phyloP scores from a whole-genome alignment of 192 early-diverging fungal species.

The Podila epicladia region DNA sequence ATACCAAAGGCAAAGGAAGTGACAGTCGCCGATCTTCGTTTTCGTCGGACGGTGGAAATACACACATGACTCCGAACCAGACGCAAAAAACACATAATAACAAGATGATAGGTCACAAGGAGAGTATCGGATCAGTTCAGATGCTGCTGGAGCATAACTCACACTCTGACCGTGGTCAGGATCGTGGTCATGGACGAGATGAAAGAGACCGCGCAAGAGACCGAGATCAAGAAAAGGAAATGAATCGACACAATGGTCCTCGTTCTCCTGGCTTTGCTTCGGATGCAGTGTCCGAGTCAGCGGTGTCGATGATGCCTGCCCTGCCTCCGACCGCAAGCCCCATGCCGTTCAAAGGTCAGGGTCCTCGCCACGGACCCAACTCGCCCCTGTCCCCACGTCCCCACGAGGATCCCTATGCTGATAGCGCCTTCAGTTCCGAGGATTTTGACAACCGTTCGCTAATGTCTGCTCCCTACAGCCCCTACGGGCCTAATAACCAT shows the following conservation, averaged over 20 bases:
- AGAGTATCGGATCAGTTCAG: slow-evolving; percentile 33
- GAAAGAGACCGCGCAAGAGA: slow-evolving; percentile 1
- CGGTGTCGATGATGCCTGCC: slow-evolving; percentile 34
- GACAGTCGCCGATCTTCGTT: slow-evolving; percentile 20
- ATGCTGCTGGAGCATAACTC: slow-evolving; percentile 11
- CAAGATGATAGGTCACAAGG: slow-evolving; percentile 37
- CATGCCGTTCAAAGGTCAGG: not conserved
- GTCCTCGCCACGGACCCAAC: not conserved
- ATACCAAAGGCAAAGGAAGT: not conserved
- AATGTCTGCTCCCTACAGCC: slow-evolving; percentile 8
- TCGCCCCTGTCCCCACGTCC: not conserved
- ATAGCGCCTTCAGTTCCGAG: slow-evolving; percentile 33
- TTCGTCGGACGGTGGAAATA: slow-evolving; percentile 13
- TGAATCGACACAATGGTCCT: not conserved
- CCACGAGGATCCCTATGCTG: slow-evolving; percentile 35
- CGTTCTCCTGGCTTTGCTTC: slow-evolving; percentile 9
- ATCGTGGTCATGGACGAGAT: not conserved
- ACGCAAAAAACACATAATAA: slow-evolving; percentile 32
- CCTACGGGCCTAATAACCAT: not conserved
- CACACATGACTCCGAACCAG: slow-evolving; percentile 27
- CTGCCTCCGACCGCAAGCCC: slow-evolving; percentile 13
- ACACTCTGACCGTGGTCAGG: not conserved
- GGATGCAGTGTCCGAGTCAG: slow-evolving; percentile 25
- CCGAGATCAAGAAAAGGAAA: not conserved
- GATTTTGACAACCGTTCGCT: slow-evolving; percentile 27